A percentile compares a stretch with the other conserved stretches of the same genome.
These are phyloP conservation scores for Cystobasidium onofrii DNA, from an alignment of 768 basidiomycete species.

Conservation along the genomic window DNA sequence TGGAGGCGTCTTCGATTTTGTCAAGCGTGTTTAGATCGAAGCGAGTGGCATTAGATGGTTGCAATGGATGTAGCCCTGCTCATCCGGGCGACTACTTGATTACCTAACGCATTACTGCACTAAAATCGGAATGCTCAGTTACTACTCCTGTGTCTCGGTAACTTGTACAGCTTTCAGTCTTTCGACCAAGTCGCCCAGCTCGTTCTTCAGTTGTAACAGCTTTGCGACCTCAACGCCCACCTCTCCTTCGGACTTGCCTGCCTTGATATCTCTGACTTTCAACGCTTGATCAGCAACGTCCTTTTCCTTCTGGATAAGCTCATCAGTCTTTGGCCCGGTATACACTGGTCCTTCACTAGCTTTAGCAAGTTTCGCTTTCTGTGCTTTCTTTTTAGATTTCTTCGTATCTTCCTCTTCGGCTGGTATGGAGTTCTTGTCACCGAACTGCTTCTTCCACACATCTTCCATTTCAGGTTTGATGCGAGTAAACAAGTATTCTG, in stretches of 20 bases:
- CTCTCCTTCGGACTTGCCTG: slow-evolving; percentile 49
- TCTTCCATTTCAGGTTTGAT: slow-evolving; percentile 87
- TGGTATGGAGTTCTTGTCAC: slow-evolving; percentile 52
- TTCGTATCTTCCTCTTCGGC: slow-evolving; percentile 48
- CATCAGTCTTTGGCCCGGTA: slow-evolving; percentile 60
- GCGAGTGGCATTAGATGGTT: too few relatives aligned
- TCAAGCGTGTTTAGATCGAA: too few relatives aligned
- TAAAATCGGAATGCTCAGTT: too few relatives aligned
- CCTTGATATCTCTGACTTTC: slow-evolving; percentile 60
- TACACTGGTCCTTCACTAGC: slow-evolving; percentile 45
- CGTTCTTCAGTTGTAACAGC: slow-evolving; percentile 39
- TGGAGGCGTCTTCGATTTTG: too few relatives aligned
- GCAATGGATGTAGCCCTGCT: too few relatives aligned
- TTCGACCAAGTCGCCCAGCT: slow-evolving; percentile 32
- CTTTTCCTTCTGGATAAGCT: slow-evolving; percentile 63
- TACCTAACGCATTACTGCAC: too few relatives aligned
- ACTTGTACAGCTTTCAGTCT: slow-evolving; percentile 31
- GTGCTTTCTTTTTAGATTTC: slow-evolving; percentile 44
- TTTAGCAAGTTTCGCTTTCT: slow-evolving; percentile 50
- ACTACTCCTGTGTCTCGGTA: slow-evolving; percentile 21
- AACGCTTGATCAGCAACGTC: slow-evolving; percentile 70
- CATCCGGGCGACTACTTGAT: too few relatives aligned
- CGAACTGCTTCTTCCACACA: slow-evolving; percentile 69
- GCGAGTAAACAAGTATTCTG: slow-evolving; percentile 83
- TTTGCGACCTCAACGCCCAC: slow-evolving; percentile 34